Base-by-base conservation (phyloP, 345 rosid species). In the Hibiscus mutabilis region DNA sequence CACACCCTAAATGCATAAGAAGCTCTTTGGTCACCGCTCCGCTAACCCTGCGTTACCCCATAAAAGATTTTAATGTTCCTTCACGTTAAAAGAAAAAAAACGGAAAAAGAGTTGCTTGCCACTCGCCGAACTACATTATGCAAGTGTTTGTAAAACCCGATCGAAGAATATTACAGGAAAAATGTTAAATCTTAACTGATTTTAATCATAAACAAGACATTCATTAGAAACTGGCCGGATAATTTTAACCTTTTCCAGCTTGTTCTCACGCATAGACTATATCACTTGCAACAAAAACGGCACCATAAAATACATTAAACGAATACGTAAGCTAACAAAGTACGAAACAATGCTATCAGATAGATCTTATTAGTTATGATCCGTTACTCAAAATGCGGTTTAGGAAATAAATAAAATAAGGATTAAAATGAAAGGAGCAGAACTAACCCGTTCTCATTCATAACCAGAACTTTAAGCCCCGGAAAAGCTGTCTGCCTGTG, bases 401-500 rank as follows among this genome's bases (percentile, higher is more conserved):
- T 61, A 18, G 13, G 21, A 62, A 62, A 22, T 35, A 18, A 35
- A 42, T 5, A 12, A 19, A 37, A 19, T 64, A 19, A 64, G 52
- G 29, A 37, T 15, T 14, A 47, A 47, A 27, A 66, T 25, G 40
- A 49, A 47, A 4, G 10, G 2, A 16, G 25, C 1, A n/a, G 57
- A 66, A 85, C 98, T 78, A 29, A 92, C 99, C 96, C 79, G 10
- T 89, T 92, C 51, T 88, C 95, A 61, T 92, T 98, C 97, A 96
- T 85, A 55, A 96, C 88, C 77, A 96, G 85, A 76, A 91, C 98
- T 84, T 91, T 96, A 58, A 92, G 98, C 77, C 99, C 98, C 49
- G 82, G 69, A 85, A 92, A 91, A 74, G 79, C 77, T 44, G 80
- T 73, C 66, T 80, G 95, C 31, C 75, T 84, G 22, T 83, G 88